Conservation (phyloP, 345 rosid genomes). For the Brassica rapa region DNA sequence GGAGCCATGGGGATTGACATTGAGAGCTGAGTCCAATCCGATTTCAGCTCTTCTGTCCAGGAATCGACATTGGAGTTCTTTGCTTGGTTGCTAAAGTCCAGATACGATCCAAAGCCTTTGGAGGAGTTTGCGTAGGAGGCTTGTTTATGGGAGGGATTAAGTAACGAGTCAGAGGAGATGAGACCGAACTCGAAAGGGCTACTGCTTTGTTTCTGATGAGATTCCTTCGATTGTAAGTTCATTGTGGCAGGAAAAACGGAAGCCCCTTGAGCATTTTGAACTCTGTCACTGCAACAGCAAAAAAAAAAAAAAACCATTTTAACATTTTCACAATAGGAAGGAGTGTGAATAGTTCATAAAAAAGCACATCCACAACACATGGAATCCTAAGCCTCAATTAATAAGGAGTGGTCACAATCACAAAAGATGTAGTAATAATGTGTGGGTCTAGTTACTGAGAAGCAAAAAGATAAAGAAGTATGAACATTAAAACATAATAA, state of each 20-base stretch:
- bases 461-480: slow-evolving; percentile 34
- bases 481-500: slow-evolving; percentile 49
- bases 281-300: slow-evolving; percentile 38
- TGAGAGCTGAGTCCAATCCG: slow-evolving; percentile 58
- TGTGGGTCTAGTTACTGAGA: slow-evolving; percentile 50
- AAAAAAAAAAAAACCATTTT: not conserved
- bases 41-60: slow-evolving; percentile 58
- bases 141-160: slow-evolving; percentile 46
- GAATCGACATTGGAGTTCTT: slow-evolving; percentile 46
- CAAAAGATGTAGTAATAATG: slow-evolving; percentile 29
- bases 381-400: slow-evolving; percentile 35
- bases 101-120: slow-evolving; percentile 53
- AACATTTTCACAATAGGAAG: not conserved
- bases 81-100: slow-evolving; percentile 46
- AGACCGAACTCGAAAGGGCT: slow-evolving; percentile 51
- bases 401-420: slow-evolving; percentile 24
- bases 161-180: slow-evolving; percentile 53
- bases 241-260: slow-evolving; percentile 41
- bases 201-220: slow-evolving; percentile 46
- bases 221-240: slow-evolving; percentile 43
- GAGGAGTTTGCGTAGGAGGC: slow-evolving; percentile 41
- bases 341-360: slow-evolving; percentile 18
- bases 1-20: slow-evolving; percentile 65
- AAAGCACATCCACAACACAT: slow-evolving; percentile 15
- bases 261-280: slow-evolving; percentile 40